Base-by-base conservation (phyloP, 331 rosid genomes). In the Dryas integrifolia region DNA sequence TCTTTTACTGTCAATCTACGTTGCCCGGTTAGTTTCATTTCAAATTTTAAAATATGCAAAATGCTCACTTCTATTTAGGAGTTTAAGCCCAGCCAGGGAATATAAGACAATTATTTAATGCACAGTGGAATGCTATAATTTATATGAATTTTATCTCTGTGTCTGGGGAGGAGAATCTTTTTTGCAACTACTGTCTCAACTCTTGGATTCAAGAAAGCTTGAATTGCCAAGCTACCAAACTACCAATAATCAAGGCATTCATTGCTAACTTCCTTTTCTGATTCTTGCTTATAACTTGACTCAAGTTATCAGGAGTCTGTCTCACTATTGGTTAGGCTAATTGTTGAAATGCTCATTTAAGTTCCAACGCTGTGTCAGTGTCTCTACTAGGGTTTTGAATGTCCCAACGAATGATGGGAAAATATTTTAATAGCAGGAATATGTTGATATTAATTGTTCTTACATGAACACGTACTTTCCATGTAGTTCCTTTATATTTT, bases 1-100 rank as follows among this genome's bases (percentile, higher is more conserved):
- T 84, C 84, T 53, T 86, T 95, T 75, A 78, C 82, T 58, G 89
- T 95, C 85, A 92, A 85, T 74, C 90, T 95, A 53, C 97, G 97
- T 26, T 95, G 99, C 72, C 99, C 99, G 2, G 99, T 95, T 88
- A 90, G 96, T 82, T 82, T 58, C 16, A 35, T 57, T 72, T 53
- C 58, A 43, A 38, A 8, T 51, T 72, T 67, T 53, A 5, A 21
- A 26, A 30, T 41, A 61, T 49, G 44, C 10, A 55, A n/a, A 47
- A 58, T 67, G 21, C 45, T 71, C 52, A 12, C 48, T 63, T 58
- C 10, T 58, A 68, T 67, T 47, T 59, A 41, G 61, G 66, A 76
- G 39, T 61, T 49, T 30, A 38, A 38, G 41, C 71, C 1, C 24
- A 3, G 6, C 21, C 40, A n/a, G 11, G 18, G 30, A 9, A 58